Base-by-base conservation (phyloP, 1,284 basidiomycete species). In the Cryptococcus maquisensis region DNA sequence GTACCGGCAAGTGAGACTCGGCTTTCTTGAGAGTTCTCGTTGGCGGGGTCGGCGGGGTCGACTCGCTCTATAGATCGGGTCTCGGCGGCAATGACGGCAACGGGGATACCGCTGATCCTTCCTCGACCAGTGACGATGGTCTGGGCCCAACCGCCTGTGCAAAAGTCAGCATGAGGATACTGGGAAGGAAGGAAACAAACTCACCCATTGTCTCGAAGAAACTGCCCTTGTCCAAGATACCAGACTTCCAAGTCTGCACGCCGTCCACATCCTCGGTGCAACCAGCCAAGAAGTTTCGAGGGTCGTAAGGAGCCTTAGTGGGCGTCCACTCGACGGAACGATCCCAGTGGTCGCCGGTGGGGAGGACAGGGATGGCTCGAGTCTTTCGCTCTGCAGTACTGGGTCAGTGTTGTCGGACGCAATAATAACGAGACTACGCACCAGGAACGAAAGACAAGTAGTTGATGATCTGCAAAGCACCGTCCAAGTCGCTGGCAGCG, bases 1-100 rank as follows among this genome's bases (percentile, higher is more conserved):
- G 98, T 97, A 68, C 96, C 96, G 36, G 96, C 96, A 74, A 98
- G 95, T 86, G 98, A 94, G 76, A 98, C 93, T 66, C 88, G 87
- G 74, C 94, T 94, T 78, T 99, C 96, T 76, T 94, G 92, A 41
- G 95, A 98, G 41, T 90, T 83, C 24, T 96, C 89, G 78, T 98
- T 98, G 55, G 96, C 96, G n/a, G 96, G 96, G 72, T 99, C 96
- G 44, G 96, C 96, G 37, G 96, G 95, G 43, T 98, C 87, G 49
- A 98, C 83, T 50, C 94, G 89, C 78, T 99, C 96, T 60, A 98
- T 90, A 7, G 93, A 98, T 54, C 96, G 88, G 15, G 96, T 75
- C 60, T 75, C 73, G 52, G 98, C 96, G 26, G 94, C 94, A 65
- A 99, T 98, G 67, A 95, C 90, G 75, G 96, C 95, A 79, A 90